Evolutionary conservation across 129 eudicot genomes (phyloP), one percentile per base, ranked within the genome.

Genomic region (Erigeron canadensis): DNA sequence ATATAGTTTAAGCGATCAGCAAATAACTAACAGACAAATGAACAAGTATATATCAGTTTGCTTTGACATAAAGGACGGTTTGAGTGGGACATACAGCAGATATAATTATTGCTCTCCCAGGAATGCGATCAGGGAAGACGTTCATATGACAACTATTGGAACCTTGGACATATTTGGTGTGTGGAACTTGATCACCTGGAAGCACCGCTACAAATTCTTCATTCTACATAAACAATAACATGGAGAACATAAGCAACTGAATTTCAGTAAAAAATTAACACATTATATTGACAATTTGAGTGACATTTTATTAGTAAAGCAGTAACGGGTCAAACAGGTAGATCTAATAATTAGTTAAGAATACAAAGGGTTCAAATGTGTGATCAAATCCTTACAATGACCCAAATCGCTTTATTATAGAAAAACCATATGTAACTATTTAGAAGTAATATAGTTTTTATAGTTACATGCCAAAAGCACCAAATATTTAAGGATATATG

Each of bases 121-220:
- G 84, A 79, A 90, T 88, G 65, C 99, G 81, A 77, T 90, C 97
- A 17, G 99, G 96, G 70, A 88, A 95, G 43, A 90, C 96, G 64
- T 90, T 95, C 69, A 95, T 84, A 63, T 83, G 84, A 72, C 96
- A 90, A 51, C 81, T 80, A 75, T 95, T 90, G 39, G 96, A 88
- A 65, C 99, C 99, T 65, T 94, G 89, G 39, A 95, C 91, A 50
- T 95, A 90, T 53, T 91, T 84, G 13, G 99, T 95, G 75, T 90
- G 97, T 70, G 99, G 99, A 65, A 85, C 88, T 70, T 84, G 82
- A 75, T 65, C 81, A 73, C 85, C 83, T 41, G 86, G 82, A 16
- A 86, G 65, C 85, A 90, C 63, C 50, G 42, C 43, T 7, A 95
- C 96, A 77, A 90, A 95, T 71, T 88, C 94, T 80, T 95, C 99